These are phyloP conservation scores for Coprinopsis sp. DNA, from an alignment of 768 basidiomycete genomes.

Conservation along the genomic window DNA sequence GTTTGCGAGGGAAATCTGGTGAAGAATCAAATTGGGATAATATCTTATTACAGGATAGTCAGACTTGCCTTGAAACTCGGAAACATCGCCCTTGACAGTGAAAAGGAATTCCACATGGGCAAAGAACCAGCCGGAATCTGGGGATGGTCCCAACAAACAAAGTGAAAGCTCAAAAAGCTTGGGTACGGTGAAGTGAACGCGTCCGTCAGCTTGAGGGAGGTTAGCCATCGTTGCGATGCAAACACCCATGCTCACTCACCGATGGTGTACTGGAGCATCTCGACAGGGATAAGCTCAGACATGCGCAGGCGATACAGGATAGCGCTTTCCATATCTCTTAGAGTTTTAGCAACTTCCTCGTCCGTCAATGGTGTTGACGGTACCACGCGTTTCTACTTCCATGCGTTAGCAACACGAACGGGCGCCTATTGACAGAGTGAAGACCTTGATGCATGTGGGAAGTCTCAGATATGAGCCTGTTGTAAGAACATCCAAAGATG, in stretches of 20 bases:
- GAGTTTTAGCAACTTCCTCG: conserved; percentile 55
- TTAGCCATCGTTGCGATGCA: conserved; percentile 14
- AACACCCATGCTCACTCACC: conserved; percentile 31
- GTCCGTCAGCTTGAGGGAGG: conserved; percentile 56
- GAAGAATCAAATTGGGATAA: neutral
- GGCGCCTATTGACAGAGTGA: conserved; percentile 8
- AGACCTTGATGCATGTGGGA: conserved; percentile 75
- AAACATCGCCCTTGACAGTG: conserved; percentile 67
- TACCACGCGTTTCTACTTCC: conserved; percentile 61
- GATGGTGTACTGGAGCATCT: conserved; percentile 71
- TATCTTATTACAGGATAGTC: neutral
- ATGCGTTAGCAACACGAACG: conserved; percentile 8
- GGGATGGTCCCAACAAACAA: conserved; percentile 65
- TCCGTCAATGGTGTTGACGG: conserved; percentile 66
- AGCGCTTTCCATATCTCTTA: conserved; percentile 69
- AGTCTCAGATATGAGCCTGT: conserved; percentile 83
- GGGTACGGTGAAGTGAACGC: conserved; percentile 70
- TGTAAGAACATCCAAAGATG: conserved; percentile 84
- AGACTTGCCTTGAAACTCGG: conserved; percentile 59
- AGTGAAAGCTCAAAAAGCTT: conserved; percentile 71
- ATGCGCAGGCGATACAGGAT: conserved; percentile 78
- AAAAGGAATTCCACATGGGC: conserved; percentile 73
- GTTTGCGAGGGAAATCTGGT: conserved; percentile 70
- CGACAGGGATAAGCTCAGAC: conserved; percentile 74
- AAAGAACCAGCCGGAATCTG: conserved; percentile 82